phyloP scores from a whole-genome alignment of 148 eudicot species.

The Vaccinium vitisidaea region DNA sequence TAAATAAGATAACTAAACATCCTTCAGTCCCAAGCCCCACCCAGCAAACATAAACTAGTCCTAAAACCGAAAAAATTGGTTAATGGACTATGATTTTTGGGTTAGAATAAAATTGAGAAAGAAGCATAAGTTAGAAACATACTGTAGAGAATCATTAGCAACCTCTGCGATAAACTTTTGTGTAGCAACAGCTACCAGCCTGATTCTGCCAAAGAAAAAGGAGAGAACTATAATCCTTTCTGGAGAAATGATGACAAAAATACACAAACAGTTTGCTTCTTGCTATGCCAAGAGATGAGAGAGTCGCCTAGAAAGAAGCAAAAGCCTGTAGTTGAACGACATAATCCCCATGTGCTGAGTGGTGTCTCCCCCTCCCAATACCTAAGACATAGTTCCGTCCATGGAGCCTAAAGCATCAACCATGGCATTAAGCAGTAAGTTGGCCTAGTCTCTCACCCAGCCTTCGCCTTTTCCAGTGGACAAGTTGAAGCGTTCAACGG shows the following conservation, averaged over 20 bases:
- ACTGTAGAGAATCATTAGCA: conserved; percentile 92
- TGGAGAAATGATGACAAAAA: neutral
- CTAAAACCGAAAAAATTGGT: neutral
- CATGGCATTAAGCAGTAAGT: too few species aligned
- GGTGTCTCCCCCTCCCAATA: too few species aligned
- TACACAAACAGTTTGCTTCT: neutral
- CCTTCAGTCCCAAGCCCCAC: neutral
- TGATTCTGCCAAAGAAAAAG: conserved; percentile 44
- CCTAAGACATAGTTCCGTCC: too few species aligned
- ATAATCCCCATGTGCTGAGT: too few species aligned
- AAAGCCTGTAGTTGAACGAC: too few species aligned
- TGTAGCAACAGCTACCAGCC: conserved; percentile 92
- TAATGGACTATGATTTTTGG: neutral
- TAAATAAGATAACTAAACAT: neutral
- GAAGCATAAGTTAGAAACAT: conserved; percentile 31
- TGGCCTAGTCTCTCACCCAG: neutral
- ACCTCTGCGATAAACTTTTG: conserved; percentile 91
- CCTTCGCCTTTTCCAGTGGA: neutral
- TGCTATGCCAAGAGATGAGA: too few species aligned
- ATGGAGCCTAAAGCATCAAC: too few species aligned
- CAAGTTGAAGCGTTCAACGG: neutral
- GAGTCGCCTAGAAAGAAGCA: too few species aligned
- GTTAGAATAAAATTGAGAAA: neutral
- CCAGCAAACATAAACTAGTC: neutral
- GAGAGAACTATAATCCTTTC: neutral